phyloP scores from a whole-genome alignment of 2,329 filamentous ascomycete genomes.

The Penicillium olsonii region DNA sequence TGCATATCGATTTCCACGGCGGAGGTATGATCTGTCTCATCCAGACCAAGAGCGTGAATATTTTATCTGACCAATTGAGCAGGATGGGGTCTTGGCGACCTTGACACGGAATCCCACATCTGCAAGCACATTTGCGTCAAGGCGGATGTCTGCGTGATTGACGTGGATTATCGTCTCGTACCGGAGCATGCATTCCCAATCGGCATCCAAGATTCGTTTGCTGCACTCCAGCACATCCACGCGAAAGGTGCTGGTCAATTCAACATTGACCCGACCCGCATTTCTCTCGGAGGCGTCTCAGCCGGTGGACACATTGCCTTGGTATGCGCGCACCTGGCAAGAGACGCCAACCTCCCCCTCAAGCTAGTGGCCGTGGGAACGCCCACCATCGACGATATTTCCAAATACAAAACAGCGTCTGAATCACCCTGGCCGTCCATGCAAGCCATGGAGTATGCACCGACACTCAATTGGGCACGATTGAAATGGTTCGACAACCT shows the following conservation, averaged over 20 bases:
- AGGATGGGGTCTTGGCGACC: slow-evolving; percentile 52
- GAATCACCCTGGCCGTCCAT: slow-evolving; percentile 47
- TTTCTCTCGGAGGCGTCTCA: slow-evolving; percentile 51
- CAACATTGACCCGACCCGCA: slow-evolving; percentile 40
- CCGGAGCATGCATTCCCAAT: slow-evolving; percentile 55
- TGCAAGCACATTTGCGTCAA: slow-evolving; percentile 51
- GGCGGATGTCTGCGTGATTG: slow-evolving; percentile 50
- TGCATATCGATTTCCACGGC: slow-evolving; percentile 54
- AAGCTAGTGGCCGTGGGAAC: slow-evolving; percentile 44
- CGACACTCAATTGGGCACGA: slow-evolving; percentile 48
- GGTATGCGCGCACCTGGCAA: slow-evolving; percentile 40
- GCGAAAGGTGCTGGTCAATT: slow-evolving; percentile 39
- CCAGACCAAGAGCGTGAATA: neutral
- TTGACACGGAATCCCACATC: slow-evolving; percentile 53
- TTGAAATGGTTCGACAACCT: slow-evolving; percentile 45
- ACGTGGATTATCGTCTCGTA: slow-evolving; percentile 56
- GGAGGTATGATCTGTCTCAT: slow-evolving; percentile 32
- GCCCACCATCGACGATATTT: slow-evolving; percentile 45
- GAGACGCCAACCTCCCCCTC: slow-evolving; percentile 42
- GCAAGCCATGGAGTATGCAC: slow-evolving; percentile 45
- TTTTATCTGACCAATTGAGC: neutral
- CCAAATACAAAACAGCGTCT: slow-evolving; percentile 35
- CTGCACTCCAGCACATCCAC: slow-evolving; percentile 46
- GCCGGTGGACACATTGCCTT: slow-evolving; percentile 35
- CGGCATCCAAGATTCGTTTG: slow-evolving; percentile 52